Percentiles rank a stretch among this genome's conserved stretches.
Conservation (phyloP, 139 green algal genomes). For the Asterochloris erici region DNA sequence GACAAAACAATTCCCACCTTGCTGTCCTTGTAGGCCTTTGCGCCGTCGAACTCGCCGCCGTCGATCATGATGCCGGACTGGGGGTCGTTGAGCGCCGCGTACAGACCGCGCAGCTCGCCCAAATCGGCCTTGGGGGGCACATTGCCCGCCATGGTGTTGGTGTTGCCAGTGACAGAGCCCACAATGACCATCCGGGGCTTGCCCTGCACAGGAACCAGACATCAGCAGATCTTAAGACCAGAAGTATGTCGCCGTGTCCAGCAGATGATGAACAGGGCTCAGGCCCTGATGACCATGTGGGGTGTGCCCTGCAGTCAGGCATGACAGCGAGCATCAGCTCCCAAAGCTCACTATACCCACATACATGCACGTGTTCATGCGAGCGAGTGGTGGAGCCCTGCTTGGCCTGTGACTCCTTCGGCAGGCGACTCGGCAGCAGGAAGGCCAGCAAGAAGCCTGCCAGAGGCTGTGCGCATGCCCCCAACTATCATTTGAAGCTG, state of each 20-base stretch:
- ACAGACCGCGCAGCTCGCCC: constrained; percentile 80
- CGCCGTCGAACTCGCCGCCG: constrained; percentile 81
- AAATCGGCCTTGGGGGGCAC: constrained; percentile 90
- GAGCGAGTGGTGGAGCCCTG: background rate
- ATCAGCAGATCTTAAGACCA: too few relatives aligned
- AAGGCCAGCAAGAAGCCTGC: too few relatives aligned
- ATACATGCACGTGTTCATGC: too few relatives aligned
- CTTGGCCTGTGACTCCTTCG: background rate
- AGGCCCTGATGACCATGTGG: too few relatives aligned
- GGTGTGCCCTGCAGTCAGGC: too few relatives aligned
- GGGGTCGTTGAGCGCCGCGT: constrained; percentile 29
- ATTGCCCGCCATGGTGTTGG: constrained; percentile 90
- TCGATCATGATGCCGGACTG: constrained; percentile 78
- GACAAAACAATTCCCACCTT: constrained; percentile 56
- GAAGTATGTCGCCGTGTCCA: too few relatives aligned
- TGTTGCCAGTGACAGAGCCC: constrained; percentile 95
- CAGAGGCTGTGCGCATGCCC: too few relatives aligned
- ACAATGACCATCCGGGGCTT: constrained; percentile 80
- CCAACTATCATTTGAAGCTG: too few relatives aligned
- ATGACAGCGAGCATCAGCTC: too few relatives aligned
- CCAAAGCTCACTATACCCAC: too few relatives aligned
- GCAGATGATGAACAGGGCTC: too few relatives aligned
- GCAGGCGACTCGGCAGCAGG: too few relatives aligned
- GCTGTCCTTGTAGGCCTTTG: constrained; percentile 98
- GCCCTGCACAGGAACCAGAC: background rate